Base-by-base conservation (phyloP, 352 stramenopile genomes). In the Globisporangium paroecandrum region DNA sequence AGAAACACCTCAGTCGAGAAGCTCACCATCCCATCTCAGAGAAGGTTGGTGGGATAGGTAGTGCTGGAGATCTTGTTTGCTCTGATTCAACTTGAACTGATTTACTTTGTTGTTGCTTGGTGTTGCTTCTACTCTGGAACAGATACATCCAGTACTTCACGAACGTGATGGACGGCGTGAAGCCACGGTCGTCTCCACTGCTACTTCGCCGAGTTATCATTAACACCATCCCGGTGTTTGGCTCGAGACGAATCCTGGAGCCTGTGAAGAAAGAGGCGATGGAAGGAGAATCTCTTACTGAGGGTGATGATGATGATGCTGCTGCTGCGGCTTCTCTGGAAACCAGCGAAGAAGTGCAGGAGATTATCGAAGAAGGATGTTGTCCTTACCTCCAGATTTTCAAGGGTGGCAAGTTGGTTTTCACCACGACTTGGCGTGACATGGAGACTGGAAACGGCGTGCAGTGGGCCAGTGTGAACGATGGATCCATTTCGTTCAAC, bases 301-400 rank as follows among this genome's bases (percentile, higher is more conserved):
- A 54, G 18, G 29, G 22, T 29, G 70, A 70, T 20, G 68, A 80
- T 29, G 68, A 54, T 32, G 18, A 32, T 4, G 64, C 72, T 1
- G 49, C 65, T 2, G 49, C 66, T 32, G 29, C 29, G 29, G 29
- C 29, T 43, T 15, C 58, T 58, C 59, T 34, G 62, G 54, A 68
- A 32, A 71, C 75, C 4, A 53, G 41, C 1, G 76, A 87, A 36
- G 78, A 91, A 41, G 62, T 87, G 46, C 65, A 87, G 9, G 88
- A 95, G 64, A 76, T 78, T 13, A 64, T 89, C 1, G 82, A 93
- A 71, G 78, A 96, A 67, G 97, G 97, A 6, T 99, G 97, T 77
- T 97, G 93, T 66, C 97, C 97, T 53, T 99, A 99, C 75, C 68
- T 99, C 46, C 97, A 99, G 83, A 91, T 99, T 68, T 99, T 99